Evolutionary conservation across 148 eudicot species (phyloP).

Genomic region (Spergularia marina): DNA sequence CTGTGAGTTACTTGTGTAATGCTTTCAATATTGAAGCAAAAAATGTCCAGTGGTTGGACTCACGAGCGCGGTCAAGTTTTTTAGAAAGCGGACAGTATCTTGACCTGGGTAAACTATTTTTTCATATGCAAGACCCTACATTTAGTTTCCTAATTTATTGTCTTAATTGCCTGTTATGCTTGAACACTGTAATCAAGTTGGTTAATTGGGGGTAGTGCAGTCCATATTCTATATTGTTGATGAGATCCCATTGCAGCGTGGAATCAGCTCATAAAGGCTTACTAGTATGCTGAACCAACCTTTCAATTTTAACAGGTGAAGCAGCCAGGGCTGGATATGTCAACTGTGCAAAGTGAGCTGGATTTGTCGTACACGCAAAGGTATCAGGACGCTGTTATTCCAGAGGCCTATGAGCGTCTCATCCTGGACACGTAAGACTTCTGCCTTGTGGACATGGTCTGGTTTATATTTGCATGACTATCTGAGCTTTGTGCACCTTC

Average conservation of each 20-base stretch:
- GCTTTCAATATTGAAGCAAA: no score
- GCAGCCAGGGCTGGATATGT: conserved; percentile 83
- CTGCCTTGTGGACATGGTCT: neutral
- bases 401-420: conserved; percentile 90
- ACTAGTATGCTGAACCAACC: conserved; percentile 3
- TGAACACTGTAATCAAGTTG: no score
- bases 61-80: no score
- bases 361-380: conserved; percentile 83
- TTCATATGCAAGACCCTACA: neutral
- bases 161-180: neutral
- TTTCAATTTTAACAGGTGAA: conserved; percentile 52
- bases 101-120: no score
- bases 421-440: conserved; percentile 78
- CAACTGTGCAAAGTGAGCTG: conserved; percentile 74
- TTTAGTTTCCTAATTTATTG: neutral
- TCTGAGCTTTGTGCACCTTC: no score
- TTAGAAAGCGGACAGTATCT: no score
- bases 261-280: neutral
- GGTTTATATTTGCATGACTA: neutral
- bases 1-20: no score
- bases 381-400: conserved; percentile 68
- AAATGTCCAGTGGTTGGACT: no score
- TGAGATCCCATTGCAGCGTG: neutral
- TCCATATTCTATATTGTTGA: neutral
- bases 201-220: no score